phyloP scores from a whole-genome alignment of 345 rosid species.

The Bruguiera parviflora region DNA sequence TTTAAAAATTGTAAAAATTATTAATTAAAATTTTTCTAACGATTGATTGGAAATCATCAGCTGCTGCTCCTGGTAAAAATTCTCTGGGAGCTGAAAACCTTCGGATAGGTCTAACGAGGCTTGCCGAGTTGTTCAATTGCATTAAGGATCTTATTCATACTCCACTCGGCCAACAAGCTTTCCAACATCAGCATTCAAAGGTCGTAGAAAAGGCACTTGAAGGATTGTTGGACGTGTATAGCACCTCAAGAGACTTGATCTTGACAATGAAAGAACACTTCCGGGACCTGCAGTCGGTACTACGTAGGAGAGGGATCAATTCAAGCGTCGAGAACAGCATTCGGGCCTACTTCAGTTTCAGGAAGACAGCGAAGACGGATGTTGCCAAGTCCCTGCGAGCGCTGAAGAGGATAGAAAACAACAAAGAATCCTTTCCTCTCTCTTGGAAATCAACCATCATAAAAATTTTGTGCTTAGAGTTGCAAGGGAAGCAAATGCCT shows the following conservation, averaged over 20 bases:
- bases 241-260: conserved; percentile 36
- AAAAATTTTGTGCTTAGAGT: conserved; percentile 20
- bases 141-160: conserved; percentile 35
- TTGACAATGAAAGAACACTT: conserved; percentile 37
- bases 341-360: conserved; percentile 48
- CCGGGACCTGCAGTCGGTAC: conserved; percentile 35
- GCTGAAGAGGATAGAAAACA: conserved; percentile 40
- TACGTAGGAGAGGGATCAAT: conserved; percentile 40
- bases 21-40: too few relatives aligned
- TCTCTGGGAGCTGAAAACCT: conserved; percentile 17
- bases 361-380: conserved; percentile 53
- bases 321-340: conserved; percentile 33
- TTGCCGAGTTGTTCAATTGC: conserved; percentile 31
- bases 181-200: conserved; percentile 18
- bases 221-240: conserved; percentile 36
- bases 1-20: too few relatives aligned
- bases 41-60: conserved; percentile 1
- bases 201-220: conserved; percentile 39
- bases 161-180: conserved; percentile 32
- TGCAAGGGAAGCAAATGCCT: conserved; percentile 35
- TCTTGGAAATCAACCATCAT: conserved; percentile 16
- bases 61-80: neutral
- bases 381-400: conserved; percentile 36
- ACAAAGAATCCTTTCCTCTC: conserved; percentile 2
- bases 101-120: conserved; percentile 29